A percentile compares a stretch with the other conserved stretches of the same genome.
Conservation (phyloP, 306 rosid genomes). For the Cucumis cinereus region DNA sequence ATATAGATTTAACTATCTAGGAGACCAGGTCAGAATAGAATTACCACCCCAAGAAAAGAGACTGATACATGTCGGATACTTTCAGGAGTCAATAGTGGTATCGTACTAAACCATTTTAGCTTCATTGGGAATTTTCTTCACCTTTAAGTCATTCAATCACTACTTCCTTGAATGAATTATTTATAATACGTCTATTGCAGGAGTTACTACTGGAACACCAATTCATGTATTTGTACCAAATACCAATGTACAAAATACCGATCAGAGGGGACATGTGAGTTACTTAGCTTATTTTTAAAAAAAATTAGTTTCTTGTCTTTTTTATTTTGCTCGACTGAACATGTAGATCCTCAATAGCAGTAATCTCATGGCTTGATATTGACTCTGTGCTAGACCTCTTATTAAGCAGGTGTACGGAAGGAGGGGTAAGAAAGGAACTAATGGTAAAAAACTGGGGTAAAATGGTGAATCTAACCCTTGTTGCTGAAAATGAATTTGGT, state of each 20-base stretch:
- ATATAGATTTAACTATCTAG: slow-evolving; percentile 26
- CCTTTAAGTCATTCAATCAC: background rate
- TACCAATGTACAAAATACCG: no score
- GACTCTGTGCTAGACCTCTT: background rate
- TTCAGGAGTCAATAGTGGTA: slow-evolving; percentile 85
- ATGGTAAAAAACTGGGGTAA: no score
- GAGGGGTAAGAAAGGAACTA: no score
- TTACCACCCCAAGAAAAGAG: slow-evolving; percentile 96
- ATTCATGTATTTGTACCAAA: slow-evolving; percentile 83
- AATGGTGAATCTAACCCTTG: no score
- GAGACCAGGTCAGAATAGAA: slow-evolving; percentile 99
- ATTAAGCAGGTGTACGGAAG: no score
- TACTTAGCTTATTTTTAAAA: background rate
- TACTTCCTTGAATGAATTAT: background rate
- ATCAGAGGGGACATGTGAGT: slow-evolving; percentile 95
- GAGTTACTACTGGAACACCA: slow-evolving; percentile 87
- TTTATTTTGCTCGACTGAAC: background rate
- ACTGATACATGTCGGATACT: slow-evolving; percentile 82
- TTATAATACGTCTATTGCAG: slow-evolving; percentile 25
- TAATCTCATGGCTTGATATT: background rate
- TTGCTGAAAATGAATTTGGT: no score
- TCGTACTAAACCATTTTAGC: slow-evolving; percentile 7
- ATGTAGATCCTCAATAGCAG: no score
- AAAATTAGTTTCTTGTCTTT: background rate
- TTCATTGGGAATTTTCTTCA: background rate